These are phyloP conservation scores for Fraxinus americana DNA, from an alignment of 257 asterid genomes.

Conservation along the genomic window DNA sequence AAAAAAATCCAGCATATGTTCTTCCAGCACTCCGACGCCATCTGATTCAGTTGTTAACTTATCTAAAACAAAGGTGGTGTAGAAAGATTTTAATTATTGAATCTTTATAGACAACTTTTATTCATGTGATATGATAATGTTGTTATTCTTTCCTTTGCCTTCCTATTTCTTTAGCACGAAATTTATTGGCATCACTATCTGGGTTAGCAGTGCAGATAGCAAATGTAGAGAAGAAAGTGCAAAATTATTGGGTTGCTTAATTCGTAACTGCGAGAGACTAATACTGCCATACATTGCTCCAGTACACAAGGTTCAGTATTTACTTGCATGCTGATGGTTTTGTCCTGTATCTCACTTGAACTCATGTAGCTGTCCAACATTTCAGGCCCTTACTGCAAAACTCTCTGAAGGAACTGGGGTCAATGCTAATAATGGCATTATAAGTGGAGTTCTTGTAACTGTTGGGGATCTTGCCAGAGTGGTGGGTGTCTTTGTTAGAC, in stretches of 20 bases:
- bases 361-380: slow-evolving; percentile 21
- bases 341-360: slow-evolving; percentile 24
- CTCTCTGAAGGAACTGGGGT: slow-evolving; percentile 93
- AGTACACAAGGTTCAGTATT: slow-evolving; percentile 81
- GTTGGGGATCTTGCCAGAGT: slow-evolving; percentile 99
- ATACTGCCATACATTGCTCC: slow-evolving; percentile 95
- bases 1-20: slow-evolving; percentile 98
- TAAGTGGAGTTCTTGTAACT: slow-evolving; percentile 95
- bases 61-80: slow-evolving; percentile 89
- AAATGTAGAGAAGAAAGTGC: slow-evolving; percentile 99
- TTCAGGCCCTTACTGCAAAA: slow-evolving; percentile 93
- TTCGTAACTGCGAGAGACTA: slow-evolving; percentile 94
- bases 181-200: slow-evolving; percentile 36
- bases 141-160: slow-evolving; percentile 8
- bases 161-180: slow-evolving; percentile 13
- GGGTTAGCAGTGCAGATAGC: slow-evolving; percentile 88
- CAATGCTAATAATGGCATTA: slow-evolving; percentile 89
- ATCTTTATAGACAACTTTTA: slow-evolving; percentile 20
- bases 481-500: slow-evolving; percentile 55
- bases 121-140: not conserved
- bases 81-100: slow-evolving; percentile 18
- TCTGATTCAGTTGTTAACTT: slow-evolving; percentile 91
- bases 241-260: slow-evolving; percentile 92
- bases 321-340: slow-evolving; percentile 5
- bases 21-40: slow-evolving; percentile 99